phyloP scores from a whole-genome alignment of 768 basidiomycete genomes.

The Naematelia encephala region DNA sequence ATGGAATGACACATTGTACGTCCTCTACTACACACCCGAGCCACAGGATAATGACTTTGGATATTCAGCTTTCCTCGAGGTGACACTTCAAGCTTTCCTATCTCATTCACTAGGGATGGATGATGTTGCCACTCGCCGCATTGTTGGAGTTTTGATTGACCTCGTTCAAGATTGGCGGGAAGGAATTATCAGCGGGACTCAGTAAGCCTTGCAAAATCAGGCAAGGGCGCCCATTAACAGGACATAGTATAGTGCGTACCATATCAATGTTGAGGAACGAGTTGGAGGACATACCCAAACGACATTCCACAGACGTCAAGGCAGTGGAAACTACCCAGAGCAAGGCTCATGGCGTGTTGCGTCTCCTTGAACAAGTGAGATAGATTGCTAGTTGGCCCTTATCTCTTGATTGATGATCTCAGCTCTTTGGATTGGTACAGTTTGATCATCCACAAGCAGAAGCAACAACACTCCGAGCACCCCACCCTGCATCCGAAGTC shows the following conservation, averaged over 20 bases:
- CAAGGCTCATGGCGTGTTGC: no score
- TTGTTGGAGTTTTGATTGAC: not conserved
- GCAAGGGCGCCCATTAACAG: not conserved
- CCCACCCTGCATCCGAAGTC: no score
- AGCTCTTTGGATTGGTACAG: no score
- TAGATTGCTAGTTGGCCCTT: no score
- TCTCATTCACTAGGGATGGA: not conserved
- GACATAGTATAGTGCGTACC: not conserved
- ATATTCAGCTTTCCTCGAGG: slow-evolving; percentile 8
- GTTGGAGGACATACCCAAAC: not conserved
- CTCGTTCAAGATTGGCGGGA: not conserved
- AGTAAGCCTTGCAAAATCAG: not conserved
- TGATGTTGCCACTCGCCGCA: not conserved
- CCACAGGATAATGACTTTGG: not conserved
- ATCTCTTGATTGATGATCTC: no score
- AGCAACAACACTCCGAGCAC: no score
- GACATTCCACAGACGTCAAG: not conserved
- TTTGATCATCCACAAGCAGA: no score
- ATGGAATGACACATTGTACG: slow-evolving; percentile 2
- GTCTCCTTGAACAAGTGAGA: no score
- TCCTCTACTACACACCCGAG: not conserved
- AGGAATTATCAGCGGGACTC: not conserved
- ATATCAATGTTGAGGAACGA: not conserved
- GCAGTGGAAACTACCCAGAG: no score
- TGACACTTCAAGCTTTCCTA: slow-evolving; percentile 1